Evolutionary conservation across 768 basidiomycete genomes (phyloP).

Genomic region (Mycena vulgaris): DNA sequence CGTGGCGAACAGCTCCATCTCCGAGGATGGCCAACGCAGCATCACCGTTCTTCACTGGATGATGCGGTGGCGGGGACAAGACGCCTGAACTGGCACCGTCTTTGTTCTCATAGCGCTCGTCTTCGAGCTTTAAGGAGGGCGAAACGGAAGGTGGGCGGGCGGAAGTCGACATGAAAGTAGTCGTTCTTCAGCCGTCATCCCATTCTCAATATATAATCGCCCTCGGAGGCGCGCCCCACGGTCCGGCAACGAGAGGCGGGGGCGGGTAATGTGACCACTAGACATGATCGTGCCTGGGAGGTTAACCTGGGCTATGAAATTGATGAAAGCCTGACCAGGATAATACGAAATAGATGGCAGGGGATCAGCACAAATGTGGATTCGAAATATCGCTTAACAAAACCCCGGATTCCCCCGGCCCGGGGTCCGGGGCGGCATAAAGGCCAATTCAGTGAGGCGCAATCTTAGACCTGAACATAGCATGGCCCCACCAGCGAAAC

Average conservation of each 20-base stretch:
- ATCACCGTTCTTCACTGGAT: constrained; percentile 43
- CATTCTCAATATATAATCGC: background rate
- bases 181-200: background rate
- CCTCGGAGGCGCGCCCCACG: background rate
- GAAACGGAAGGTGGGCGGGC: background rate
- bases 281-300: background rate
- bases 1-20: constrained; percentile 40
- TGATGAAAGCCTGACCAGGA: no score
- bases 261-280: background rate
- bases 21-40: constrained; percentile 51
- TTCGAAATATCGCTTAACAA: no score
- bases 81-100: constrained; percentile 27
- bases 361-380: no score
- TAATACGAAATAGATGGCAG: no score
- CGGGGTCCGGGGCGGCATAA: background rate
- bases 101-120: constrained; percentile 26
- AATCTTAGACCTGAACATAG: background rate
- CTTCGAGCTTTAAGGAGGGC: constrained; percentile 2
- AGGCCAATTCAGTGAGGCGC: background rate
- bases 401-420: background rate
- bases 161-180: constrained; percentile 1
- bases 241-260: background rate
- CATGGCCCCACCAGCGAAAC: constrained; percentile 43
- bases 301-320: no score
- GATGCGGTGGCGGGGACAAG: constrained; percentile 20